Evolutionary conservation across 352 stramenopile genomes (phyloP).

Genomic region (Phytopythium vexans): DNA sequence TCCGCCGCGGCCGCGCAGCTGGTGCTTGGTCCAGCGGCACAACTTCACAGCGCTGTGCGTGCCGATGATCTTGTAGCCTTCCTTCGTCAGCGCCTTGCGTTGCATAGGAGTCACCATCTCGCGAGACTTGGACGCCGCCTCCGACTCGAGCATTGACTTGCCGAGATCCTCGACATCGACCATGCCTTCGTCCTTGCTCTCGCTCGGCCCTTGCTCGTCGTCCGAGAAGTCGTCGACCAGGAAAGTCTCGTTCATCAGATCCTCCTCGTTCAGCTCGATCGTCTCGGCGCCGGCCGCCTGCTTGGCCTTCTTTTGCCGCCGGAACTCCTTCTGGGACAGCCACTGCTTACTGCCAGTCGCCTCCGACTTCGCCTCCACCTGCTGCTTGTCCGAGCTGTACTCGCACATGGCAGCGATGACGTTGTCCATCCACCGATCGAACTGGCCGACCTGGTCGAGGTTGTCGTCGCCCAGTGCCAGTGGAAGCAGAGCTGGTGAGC

Average conservation of each 20-base stretch:
- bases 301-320: slow-evolving; percentile 78
- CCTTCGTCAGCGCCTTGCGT: slow-evolving; percentile 92
- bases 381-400: slow-evolving; percentile 37
- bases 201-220: slow-evolving; percentile 38
- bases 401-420: slow-evolving; percentile 77
- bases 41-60: slow-evolving; percentile 98
- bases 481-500: slow-evolving; percentile 54
- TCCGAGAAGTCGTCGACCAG: slow-evolving; percentile 70
- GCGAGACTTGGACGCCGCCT: slow-evolving; percentile 56
- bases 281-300: slow-evolving; percentile 56
- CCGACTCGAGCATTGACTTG: slow-evolving; percentile 83
- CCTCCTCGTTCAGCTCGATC: slow-evolving; percentile 76
- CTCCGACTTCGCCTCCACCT: slow-evolving; percentile 21
- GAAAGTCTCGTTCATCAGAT: slow-evolving; percentile 85
- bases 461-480: slow-evolving; percentile 80
- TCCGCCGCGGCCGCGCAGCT: slow-evolving; percentile 94
- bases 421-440: slow-evolving; percentile 80
- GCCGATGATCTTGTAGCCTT: slow-evolving; percentile 99
- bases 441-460: slow-evolving; percentile 78
- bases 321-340: slow-evolving; percentile 83
- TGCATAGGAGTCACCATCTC: slow-evolving; percentile 97
- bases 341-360: slow-evolving; percentile 27
- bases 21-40: slow-evolving; percentile 98
- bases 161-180: slow-evolving; percentile 88
- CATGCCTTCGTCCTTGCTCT: slow-evolving; percentile 34